A percentile compares a stretch with the other conserved stretches of the same genome.
Conservation (phyloP, 306 rosid species). For the Vigna unguiculata region DNA sequence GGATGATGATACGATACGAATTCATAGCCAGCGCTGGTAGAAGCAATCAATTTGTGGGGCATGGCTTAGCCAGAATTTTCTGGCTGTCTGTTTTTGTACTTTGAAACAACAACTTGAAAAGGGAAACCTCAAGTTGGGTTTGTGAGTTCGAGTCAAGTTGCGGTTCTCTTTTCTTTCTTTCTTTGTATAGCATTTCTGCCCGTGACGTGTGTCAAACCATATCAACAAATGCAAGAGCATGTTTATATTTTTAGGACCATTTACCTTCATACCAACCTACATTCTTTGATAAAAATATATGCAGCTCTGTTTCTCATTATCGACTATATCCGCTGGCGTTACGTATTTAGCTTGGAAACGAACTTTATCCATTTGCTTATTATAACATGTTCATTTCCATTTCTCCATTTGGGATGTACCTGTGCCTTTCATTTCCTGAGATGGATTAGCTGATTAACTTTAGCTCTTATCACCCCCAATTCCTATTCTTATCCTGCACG, state of each 20-base stretch:
- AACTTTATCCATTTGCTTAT: constrained; percentile 14
- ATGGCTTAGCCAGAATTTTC: constrained; percentile 61
- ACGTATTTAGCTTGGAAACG: not conserved
- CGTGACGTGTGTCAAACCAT: constrained; percentile 42
- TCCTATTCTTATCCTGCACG: not conserved
- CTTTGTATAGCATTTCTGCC: not conserved
- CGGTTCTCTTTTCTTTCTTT: constrained; percentile 37
- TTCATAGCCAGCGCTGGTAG: constrained; percentile 45
- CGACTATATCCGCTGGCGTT: not conserved
- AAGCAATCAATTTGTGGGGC: constrained; percentile 60
- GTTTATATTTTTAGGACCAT: constrained; percentile 23
- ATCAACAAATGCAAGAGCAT: constrained; percentile 36
- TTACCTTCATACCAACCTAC: not conserved
- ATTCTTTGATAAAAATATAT: not conserved
- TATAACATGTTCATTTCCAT: not conserved
- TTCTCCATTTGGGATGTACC: not conserved
- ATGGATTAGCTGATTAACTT: not conserved
- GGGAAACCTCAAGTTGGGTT: constrained; percentile 38
- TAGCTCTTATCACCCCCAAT: not conserved
- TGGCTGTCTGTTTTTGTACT: constrained; percentile 49
- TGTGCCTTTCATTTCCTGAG: not conserved
- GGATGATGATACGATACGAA: constrained; percentile 39
- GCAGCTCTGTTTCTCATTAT: not conserved
- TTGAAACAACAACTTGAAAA: constrained; percentile 48
- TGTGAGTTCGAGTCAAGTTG: constrained; percentile 44